A percentile compares a stretch with the other conserved stretches of the same genome.
Evolutionary conservation across 352 stramenopile genomes (phyloP).

Genomic region (Pythium guiyangense): DNA sequence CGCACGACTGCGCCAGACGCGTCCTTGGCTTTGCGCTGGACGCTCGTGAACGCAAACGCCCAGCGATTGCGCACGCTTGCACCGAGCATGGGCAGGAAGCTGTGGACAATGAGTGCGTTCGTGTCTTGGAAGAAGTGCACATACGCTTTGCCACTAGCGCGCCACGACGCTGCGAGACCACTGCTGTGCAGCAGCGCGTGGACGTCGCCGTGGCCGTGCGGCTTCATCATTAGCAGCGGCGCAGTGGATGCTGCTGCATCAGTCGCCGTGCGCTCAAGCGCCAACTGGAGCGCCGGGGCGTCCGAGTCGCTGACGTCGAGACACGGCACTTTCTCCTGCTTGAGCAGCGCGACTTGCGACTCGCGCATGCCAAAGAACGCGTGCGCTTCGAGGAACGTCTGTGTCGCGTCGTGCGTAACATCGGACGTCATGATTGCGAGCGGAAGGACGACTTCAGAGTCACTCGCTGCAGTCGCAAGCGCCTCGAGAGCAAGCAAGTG

Average conservation of each 20-base stretch:
- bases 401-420: constrained; percentile 92
- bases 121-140: constrained; percentile 97
- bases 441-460: constrained; percentile 52
- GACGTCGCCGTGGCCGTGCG: constrained; percentile 98
- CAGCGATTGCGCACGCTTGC: constrained; percentile 82
- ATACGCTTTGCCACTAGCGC: constrained; percentile 60
- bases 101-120: constrained; percentile 93
- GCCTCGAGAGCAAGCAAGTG: constrained; percentile 92
- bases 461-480: constrained; percentile 17
- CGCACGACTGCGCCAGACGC: constrained; percentile 65
- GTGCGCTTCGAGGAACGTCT: constrained; percentile 86
- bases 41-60: constrained; percentile 92
- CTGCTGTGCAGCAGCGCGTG: constrained; percentile 90
- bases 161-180: constrained; percentile 68
- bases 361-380: constrained; percentile 93
- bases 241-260: constrained; percentile 15
- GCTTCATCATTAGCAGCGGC: constrained; percentile 89
- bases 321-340: constrained; percentile 96
- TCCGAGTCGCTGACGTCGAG: constrained; percentile 27
- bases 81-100: constrained; percentile 84
- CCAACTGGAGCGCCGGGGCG: constrained; percentile 78
- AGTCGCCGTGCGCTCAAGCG: constrained; percentile 34
- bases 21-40: constrained; percentile 93
- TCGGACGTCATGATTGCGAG: constrained; percentile 98
- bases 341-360: constrained; percentile 93